Evolutionary conservation across 1,284 basidiomycete genomes (phyloP), one percentile per base, ranked within the genome.

Genomic region (Rugosomyces carneus): DNA sequence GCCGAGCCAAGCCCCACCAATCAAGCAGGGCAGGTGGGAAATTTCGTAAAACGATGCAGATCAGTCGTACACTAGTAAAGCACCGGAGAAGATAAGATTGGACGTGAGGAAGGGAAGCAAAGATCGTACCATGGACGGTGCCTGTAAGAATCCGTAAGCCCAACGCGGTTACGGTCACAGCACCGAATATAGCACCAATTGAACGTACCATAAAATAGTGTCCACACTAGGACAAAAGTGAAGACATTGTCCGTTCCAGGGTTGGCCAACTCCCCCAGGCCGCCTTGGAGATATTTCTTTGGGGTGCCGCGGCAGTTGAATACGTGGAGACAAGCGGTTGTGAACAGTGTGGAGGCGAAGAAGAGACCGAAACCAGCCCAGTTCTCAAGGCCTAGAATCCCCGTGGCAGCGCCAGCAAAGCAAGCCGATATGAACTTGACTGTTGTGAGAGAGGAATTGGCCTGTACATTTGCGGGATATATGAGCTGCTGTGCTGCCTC

Each of bases 181-280:
- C 53, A 15, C n/a, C 16, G 29, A 31, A 8, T 31, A 6, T 31
- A 31, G 24, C 2, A 26, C 41, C 19, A 23, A 20, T 31, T 27
- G 16, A 20, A 67, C 83, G 49, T 56, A 89, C 86, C 89, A 63
- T 88, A 93, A 63, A 90, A 87, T 47, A 93, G 69, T 31, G 91
- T 94, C 90, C 90, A 94, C 27, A 87, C 82, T 37, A 93, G 73
- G 50, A 94, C 75, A 60, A 92, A 94, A 0, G 89, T 89, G 57
- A 89, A 85, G 15, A 84, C 70, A 54, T 91, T 92, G 65, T 93
- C 90, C 64, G 89, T 84, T 9, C 89, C 88, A 0, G 91, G 83
- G 48, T 85, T 89, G 39, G 82, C 65, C 35, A 92, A 66, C 46
- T 84, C 86, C 57, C 71, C 64, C 57, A 78, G 61, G 5, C 85